phyloP scores from a whole-genome alignment of 78 protist genomes.

The Dictyostelium brefeldianum region DNA sequence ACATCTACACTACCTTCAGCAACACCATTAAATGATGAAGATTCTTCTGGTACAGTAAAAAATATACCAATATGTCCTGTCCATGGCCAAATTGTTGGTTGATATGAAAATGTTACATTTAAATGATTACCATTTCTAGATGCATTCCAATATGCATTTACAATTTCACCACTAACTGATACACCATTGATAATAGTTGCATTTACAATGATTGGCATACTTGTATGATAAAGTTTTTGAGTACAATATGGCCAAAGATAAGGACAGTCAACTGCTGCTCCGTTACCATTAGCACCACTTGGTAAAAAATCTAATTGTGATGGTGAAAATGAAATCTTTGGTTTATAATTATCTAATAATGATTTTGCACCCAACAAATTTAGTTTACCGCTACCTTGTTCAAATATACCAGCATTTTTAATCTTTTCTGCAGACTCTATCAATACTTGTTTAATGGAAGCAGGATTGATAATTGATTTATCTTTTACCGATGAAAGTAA shows the following conservation, averaged over 20 bases:
- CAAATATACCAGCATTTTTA: slow-evolving; percentile 72
- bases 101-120: slow-evolving; percentile 25
- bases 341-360: slow-evolving; percentile 38
- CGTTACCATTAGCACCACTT: background rate
- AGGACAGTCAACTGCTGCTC: slow-evolving; percentile 86
- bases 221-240: slow-evolving; percentile 88
- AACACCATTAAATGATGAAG: slow-evolving; percentile 56
- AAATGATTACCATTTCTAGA: slow-evolving; percentile 64
- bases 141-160: slow-evolving; percentile 35
- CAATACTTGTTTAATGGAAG: slow-evolving; percentile 88
- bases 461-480: slow-evolving; percentile 78
- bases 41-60: slow-evolving; percentile 52
- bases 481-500: slow-evolving; percentile 7
- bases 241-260: slow-evolving; percentile 96
- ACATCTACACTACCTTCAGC: slow-evolving; percentile 73
- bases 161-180: slow-evolving; percentile 61
- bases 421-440: slow-evolving; percentile 68
- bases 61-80: slow-evolving; percentile 88
- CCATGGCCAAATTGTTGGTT: slow-evolving; percentile 93
- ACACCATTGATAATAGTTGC: slow-evolving; percentile 91
- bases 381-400: slow-evolving; percentile 91
- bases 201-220: slow-evolving; percentile 88
- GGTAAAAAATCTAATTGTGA: slow-evolving; percentile 73
- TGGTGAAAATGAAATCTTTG: slow-evolving; percentile 82
- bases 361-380: slow-evolving; percentile 66